Conservation (phyloP, 2,329 filamentous ascomycete species). For the Pseudomassariella vexata region DNA sequence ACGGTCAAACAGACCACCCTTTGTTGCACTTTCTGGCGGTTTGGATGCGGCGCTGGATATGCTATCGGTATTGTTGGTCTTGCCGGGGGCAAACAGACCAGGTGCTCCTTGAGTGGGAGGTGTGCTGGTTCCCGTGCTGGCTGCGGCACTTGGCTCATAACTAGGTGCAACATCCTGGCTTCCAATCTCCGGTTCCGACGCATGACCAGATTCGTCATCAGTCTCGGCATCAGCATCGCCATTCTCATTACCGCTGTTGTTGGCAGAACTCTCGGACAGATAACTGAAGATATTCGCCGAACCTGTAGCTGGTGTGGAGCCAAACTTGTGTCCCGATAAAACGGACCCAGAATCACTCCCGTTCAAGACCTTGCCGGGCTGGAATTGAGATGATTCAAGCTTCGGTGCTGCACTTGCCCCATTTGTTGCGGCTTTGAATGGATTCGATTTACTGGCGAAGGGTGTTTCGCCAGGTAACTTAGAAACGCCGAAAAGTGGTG, state of each 20-base stretch:
- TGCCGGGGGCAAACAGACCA: constrained; percentile 24
- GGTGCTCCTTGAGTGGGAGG: constrained; percentile 29
- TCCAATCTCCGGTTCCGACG: constrained; percentile 35
- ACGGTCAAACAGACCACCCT: constrained; percentile 25
- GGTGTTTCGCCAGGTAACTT: constrained; percentile 13
- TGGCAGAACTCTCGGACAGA: constrained; percentile 51
- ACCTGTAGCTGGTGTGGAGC: constrained; percentile 16
- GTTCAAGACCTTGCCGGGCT: constrained; percentile 24
- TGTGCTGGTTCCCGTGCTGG: constrained; percentile 34
- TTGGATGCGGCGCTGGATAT: constrained; percentile 10
- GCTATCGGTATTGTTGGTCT: constrained; percentile 10
- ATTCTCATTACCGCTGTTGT: constrained; percentile 45
- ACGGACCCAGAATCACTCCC: constrained; percentile 15
- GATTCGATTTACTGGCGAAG: constrained; percentile 23
- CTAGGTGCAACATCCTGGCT: constrained; percentile 36
- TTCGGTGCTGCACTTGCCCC: constrained; percentile 34
- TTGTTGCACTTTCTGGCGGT: constrained; percentile 13
- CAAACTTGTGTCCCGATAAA: constrained; percentile 17
- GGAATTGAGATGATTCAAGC: constrained; percentile 27
- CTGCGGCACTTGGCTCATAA: constrained; percentile 35
- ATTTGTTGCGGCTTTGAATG: constrained; percentile 28
- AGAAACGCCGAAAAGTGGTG: constrained; percentile 11
- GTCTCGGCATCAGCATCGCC: constrained; percentile 33
- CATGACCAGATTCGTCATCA: constrained; percentile 39
- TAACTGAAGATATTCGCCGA: constrained; percentile 53